These are phyloP conservation scores for Polyrhizophydium stewartii DNA, from an alignment of 371 early-diverging fungal genomes.

Conservation along the genomic window DNA sequence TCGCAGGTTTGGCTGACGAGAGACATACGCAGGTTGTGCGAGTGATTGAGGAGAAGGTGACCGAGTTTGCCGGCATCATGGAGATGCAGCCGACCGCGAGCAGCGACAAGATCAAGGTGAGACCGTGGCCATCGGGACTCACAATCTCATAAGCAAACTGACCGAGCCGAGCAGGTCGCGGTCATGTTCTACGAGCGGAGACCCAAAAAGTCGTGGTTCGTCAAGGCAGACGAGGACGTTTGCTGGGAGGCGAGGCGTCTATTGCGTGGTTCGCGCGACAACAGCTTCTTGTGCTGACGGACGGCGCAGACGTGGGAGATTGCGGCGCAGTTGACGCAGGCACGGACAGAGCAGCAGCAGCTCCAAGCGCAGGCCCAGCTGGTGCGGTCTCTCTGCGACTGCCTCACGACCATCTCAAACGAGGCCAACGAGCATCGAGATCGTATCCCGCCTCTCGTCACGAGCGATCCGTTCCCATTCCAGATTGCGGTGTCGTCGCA, in stretches of 20 bases:
- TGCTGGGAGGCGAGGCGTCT: slow-evolving; percentile 70
- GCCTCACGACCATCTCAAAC: slow-evolving; percentile 64
- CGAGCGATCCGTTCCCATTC: slow-evolving; percentile 83
- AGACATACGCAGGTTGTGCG: too few relatives aligned
- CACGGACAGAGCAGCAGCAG: slow-evolving; percentile 57
- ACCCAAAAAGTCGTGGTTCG: slow-evolving; percentile 74
- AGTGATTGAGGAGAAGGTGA: slow-evolving; percentile 55
- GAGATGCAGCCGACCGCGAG: slow-evolving; percentile 16
- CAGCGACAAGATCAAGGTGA: slow-evolving; percentile 43
- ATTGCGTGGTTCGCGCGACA: background rate
- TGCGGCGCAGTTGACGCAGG: slow-evolving; percentile 31
- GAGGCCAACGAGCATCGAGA: slow-evolving; percentile 78
- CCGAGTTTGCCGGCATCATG: slow-evolving; percentile 25
- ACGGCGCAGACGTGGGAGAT: too few relatives aligned
- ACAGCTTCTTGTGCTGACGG: too few relatives aligned
- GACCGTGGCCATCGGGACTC: too few relatives aligned
- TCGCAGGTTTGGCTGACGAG: too few relatives aligned
- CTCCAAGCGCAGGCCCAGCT: slow-evolving; percentile 37
- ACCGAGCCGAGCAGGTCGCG: slow-evolving; percentile 43
- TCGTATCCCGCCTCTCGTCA: slow-evolving; percentile 85
- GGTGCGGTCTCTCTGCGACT: slow-evolving; percentile 41
- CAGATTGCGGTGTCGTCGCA: slow-evolving; percentile 42
- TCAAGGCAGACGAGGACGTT: slow-evolving; percentile 73
- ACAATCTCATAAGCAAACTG: background rate
- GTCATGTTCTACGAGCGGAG: slow-evolving; percentile 76